These are phyloP conservation scores for Trypanosoma grayi DNA, from an alignment of 208 protist genomes.

Conservation along the genomic window DNA sequence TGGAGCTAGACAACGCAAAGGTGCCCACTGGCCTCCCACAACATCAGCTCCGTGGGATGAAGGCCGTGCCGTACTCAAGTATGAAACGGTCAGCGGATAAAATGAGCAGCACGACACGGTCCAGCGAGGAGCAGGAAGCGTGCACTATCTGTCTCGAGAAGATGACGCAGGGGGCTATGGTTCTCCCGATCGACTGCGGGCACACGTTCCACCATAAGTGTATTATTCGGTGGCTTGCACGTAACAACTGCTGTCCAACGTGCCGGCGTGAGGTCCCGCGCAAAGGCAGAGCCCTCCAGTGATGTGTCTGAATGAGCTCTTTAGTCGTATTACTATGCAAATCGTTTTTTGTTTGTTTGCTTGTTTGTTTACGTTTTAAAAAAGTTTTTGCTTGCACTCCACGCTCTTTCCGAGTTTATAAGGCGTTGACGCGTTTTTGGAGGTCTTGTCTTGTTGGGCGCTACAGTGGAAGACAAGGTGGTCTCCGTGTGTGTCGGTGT, in stretches of 20 bases:
- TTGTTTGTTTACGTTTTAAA: too few relatives aligned
- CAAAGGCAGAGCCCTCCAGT: neutral
- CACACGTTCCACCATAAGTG: conserved; percentile 45
- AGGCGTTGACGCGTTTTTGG: too few relatives aligned
- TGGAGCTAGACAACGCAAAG: conserved; percentile 22
- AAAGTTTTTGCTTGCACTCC: too few relatives aligned
- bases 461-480: too few relatives aligned
- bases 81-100: neutral
- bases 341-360: conserved; percentile 16
- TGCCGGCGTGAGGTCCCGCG: conserved; percentile 33
- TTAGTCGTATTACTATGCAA: neutral
- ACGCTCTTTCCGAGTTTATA: too few relatives aligned
- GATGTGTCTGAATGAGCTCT: neutral
- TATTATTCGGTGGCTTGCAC: conserved; percentile 39
- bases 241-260: conserved; percentile 39
- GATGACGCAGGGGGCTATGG: conserved; percentile 4
- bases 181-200: conserved; percentile 25
- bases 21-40: conserved; percentile 21
- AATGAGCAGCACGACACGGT: neutral
- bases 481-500: too few relatives aligned
- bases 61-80: conserved; percentile 3
- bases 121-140: neutral
- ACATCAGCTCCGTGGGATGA: conserved; percentile 27
- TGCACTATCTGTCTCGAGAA: conserved; percentile 48
- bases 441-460: too few relatives aligned